Percentiles rank a stretch among this genome's conserved stretches.
Conservation (phyloP, 139 green algal species). For the Micractinium conductrix region DNA sequence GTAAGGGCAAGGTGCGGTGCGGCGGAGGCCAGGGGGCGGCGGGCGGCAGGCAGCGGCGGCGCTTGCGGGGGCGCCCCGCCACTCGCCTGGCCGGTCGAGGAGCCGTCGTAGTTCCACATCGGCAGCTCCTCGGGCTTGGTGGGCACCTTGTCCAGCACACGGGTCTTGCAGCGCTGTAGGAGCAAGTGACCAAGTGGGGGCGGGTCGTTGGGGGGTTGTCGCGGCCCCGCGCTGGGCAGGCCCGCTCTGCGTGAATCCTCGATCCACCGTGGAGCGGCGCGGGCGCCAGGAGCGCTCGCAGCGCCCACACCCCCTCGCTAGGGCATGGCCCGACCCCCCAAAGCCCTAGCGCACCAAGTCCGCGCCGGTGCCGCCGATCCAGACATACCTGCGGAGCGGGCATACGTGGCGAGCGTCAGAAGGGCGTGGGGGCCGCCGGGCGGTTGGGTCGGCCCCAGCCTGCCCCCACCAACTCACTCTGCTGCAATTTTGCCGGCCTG, state of each 20-base stretch:
- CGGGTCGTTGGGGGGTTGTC: too few relatives aligned
- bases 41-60: background rate
- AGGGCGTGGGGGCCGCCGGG: too few relatives aligned
- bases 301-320: too few relatives aligned
- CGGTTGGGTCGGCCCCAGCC: too few relatives aligned
- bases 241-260: too few relatives aligned
- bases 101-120: conserved; percentile 98
- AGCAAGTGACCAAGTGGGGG: background rate
- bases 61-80: background rate
- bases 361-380: conserved; percentile 26
- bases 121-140: conserved; percentile 80
- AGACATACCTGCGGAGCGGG: conserved; percentile 5
- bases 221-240: too few relatives aligned
- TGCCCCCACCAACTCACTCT: conserved; percentile 1
- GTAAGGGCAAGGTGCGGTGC: background rate
- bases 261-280: too few relatives aligned
- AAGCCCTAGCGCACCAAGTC: too few relatives aligned
- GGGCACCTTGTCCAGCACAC: conserved; percentile 58
- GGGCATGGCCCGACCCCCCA: too few relatives aligned
- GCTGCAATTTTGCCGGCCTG: conserved; percentile 44
- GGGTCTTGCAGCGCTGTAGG: conserved; percentile 79
- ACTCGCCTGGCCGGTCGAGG: conserved; percentile 81
- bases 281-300: too few relatives aligned
- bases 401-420: too few relatives aligned
- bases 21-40: background rate